Evolutionary conservation across 2,329 filamentous ascomycete species (phyloP).

Genomic region (Epichloe gansuensis): DNA sequence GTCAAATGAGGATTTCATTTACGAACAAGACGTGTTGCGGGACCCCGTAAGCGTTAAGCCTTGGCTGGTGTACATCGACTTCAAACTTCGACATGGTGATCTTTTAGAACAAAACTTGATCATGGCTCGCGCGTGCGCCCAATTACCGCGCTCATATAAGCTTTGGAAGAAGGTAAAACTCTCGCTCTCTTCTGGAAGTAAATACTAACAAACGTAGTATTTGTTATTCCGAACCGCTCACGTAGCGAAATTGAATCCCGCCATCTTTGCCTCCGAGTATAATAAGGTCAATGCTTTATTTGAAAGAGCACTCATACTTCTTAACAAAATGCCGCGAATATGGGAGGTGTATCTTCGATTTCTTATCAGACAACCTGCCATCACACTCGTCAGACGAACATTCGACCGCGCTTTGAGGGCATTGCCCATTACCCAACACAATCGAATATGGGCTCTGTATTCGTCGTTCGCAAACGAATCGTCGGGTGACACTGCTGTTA

Average conservation of each 20-base stretch:
- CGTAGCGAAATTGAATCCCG: conserved; percentile 70
- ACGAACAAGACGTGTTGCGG: conserved; percentile 90
- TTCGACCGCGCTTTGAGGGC: conserved; percentile 90
- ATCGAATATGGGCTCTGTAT: conserved; percentile 88
- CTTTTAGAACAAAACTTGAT: conserved; percentile 74
- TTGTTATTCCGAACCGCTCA: conserved; percentile 75
- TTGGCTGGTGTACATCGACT: conserved; percentile 88
- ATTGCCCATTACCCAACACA: conserved; percentile 87
- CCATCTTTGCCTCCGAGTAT: conserved; percentile 67
- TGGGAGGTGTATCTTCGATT: conserved; percentile 98
- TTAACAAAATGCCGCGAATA: conserved; percentile 98
- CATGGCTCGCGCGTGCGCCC: conserved; percentile 81
- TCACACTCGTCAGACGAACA: conserved; percentile 73
- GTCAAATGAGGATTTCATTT: conserved; percentile 81
- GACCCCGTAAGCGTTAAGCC: conserved; percentile 79
- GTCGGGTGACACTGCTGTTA: conserved; percentile 79
- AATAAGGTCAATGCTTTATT: conserved; percentile 91
- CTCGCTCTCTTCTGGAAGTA: background rate
- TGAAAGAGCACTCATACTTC: conserved; percentile 78
- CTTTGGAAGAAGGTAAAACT: conserved; percentile 78
- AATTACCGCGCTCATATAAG: conserved; percentile 92
- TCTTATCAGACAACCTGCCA: conserved; percentile 78
- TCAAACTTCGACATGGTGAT: conserved; percentile 78
- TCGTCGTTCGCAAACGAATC: conserved; percentile 83
- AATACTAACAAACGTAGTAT: conserved; percentile 43